Evolutionary conservation across 495 filamentous ascomycete species (phyloP), one percentile per base, ranked within the genome.

Genomic region (Penicillium argentinense): DNA sequence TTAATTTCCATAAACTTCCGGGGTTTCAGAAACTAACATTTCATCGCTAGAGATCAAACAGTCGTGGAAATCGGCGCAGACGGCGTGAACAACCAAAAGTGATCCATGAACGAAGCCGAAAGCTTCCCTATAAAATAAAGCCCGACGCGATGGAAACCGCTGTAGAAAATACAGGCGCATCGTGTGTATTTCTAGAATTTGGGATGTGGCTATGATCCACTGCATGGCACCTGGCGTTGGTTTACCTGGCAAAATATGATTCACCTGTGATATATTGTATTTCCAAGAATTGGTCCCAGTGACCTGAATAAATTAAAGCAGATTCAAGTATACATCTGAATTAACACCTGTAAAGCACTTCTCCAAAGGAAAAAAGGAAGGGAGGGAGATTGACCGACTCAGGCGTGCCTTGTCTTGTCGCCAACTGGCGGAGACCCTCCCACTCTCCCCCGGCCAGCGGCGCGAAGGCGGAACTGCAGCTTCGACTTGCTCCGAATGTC

Each of bases 221-320:
- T 64, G 70, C 70, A 73, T 73, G 64, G 60, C 58, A 67, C 56
- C 55, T 56, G 70, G 68, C 68, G 68, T 73, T 55, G 70, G 64
- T 64, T 55, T 68, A 52, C 48, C 46, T 32, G 49, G 55, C 52
- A 51, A 45, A 59, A 51, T 53, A 33, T 33, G 30, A 33, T 33
- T 33, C 13, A 36, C 33, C 22, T 29, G 45, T 42, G 28, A 42
- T 25, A 21, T 17, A 18, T 47, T n/a, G n/a, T n/a, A n/a, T n/a
- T n/a, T n/a, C n/a, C n/a, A n/a, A n/a, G n/a, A n/a, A n/a, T n/a
- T 28, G 12, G 21, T 27, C 22, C 37, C 34, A 24, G 23, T 30
- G 19, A n/a, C n/a, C n/a, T n/a, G n/a, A n/a, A 19, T 23, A 42
- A 41, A 28, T 28, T n/a, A n/a, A n/a, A n/a, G n/a, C n/a, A n/a